phyloP scores from a whole-genome alignment of 1,284 basidiomycete genomes.

The Coniferiporia weirii region DNA sequence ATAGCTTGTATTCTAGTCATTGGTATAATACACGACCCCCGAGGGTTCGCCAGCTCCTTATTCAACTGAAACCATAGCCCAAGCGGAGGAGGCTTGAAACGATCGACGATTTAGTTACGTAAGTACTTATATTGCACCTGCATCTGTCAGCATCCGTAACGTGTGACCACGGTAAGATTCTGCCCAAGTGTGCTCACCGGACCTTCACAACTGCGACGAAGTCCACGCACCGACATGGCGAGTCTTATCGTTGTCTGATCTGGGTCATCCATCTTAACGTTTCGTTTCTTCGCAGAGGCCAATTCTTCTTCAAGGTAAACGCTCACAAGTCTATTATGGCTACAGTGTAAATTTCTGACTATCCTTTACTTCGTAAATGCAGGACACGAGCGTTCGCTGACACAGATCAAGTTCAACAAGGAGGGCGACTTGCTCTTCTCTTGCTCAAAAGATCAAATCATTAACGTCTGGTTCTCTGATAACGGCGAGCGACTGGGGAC shows the following conservation, averaged over 20 bases:
- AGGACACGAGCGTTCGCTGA: slow-evolving; percentile 97
- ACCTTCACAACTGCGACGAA: background rate
- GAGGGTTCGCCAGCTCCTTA: too few relatives aligned
- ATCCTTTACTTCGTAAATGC: slow-evolving; percentile 15
- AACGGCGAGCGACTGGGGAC: slow-evolving; percentile 98
- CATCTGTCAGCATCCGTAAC: too few relatives aligned
- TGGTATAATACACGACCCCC: too few relatives aligned
- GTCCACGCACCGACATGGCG: background rate
- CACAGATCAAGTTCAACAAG: slow-evolving; percentile 94
- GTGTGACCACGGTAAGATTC: too few relatives aligned
- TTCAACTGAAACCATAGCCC: too few relatives aligned
- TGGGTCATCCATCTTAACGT: background rate
- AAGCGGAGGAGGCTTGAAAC: too few relatives aligned
- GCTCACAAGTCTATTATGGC: too few relatives aligned
- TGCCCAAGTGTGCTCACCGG: background rate
- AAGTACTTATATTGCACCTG: too few relatives aligned
- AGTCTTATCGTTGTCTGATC: background rate
- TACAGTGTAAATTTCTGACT: too few relatives aligned
- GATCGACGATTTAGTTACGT: too few relatives aligned
- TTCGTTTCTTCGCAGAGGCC: background rate
- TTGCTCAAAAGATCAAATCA: slow-evolving; percentile 91
- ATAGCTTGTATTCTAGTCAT: too few relatives aligned
- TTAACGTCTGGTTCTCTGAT: slow-evolving; percentile 98
- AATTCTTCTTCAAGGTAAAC: background rate
- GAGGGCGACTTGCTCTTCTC: slow-evolving; percentile 97